These are phyloP conservation scores for Posidonia oceanica DNA, from an alignment of 116 monocot species.

Conservation along the genomic window DNA sequence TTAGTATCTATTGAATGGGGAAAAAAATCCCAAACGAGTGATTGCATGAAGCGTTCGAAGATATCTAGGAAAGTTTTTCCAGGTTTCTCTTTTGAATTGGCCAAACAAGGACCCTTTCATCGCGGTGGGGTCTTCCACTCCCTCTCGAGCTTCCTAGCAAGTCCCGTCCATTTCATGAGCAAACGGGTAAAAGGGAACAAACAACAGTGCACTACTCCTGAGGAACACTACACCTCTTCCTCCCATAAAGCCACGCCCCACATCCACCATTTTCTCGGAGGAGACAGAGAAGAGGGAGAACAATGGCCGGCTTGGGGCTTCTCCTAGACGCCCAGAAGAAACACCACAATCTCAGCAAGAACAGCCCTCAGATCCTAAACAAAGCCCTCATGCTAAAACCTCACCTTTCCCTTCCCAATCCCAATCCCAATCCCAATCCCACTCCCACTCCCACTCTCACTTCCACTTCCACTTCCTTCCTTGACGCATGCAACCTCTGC, in stretches of 20 bases:
- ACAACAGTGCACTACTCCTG: neutral
- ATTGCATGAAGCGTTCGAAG: too few species aligned
- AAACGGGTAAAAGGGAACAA: too few species aligned
- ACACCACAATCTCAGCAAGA: neutral
- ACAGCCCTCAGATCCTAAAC: conserved; percentile 9
- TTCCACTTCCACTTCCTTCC: neutral
- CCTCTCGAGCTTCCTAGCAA: too few species aligned
- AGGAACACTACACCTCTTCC: neutral
- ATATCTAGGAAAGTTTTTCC: too few species aligned
- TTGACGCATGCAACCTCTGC: conserved; percentile 14
- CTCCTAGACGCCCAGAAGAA: conserved; percentile 2
- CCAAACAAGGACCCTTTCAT: too few species aligned
- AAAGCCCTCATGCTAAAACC: conserved; percentile 1
- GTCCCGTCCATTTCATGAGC: too few species aligned
- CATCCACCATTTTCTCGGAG: neutral
- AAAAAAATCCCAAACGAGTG: too few species aligned
- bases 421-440: neutral
- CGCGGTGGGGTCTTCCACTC: too few species aligned
- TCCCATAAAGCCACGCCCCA: neutral
- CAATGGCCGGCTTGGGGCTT: conserved; percentile 4
- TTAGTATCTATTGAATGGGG: too few species aligned
- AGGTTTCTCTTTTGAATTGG: too few species aligned
- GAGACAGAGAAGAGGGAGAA: neutral
- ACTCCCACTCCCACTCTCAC: too few species aligned
- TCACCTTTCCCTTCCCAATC: neutral